A percentile compares a stretch with the other conserved stretches of the same genome.
Evolutionary conservation across 2,329 filamentous ascomycete genomes (phyloP).

Genomic region (Dothideomycetes sp.): DNA sequence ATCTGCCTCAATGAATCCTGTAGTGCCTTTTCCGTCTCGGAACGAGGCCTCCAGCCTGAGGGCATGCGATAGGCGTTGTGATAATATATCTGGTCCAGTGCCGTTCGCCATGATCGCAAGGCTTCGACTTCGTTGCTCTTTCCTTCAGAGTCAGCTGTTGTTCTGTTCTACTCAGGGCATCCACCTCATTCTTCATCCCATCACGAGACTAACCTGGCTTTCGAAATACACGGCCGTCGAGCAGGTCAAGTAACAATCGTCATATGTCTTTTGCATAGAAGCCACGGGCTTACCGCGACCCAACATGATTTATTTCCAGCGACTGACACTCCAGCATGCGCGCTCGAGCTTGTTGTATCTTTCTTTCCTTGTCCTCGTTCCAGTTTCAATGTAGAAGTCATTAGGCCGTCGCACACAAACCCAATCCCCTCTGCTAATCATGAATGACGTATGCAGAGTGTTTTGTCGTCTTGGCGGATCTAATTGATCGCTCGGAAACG

Average conservation of each 20-base stretch:
- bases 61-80: constrained; percentile 70
- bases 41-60: constrained; percentile 58
- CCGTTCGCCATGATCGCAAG: constrained; percentile 78
- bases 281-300: constrained; percentile 55
- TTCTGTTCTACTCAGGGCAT: neutral
- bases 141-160: neutral
- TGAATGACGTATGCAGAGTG: no score
- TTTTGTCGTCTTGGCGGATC: no score
- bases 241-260: constrained; percentile 89
- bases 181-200: no score
- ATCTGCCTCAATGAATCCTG: constrained; percentile 72
- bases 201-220: constrained; percentile 55
- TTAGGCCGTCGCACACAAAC: no score
- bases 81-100: constrained; percentile 80
- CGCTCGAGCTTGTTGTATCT: no score
- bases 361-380: no score
- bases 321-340: no score
- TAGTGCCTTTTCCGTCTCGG: constrained; percentile 75
- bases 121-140: constrained; percentile 89
- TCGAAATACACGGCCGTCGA: constrained; percentile 97
- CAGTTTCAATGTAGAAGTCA: no score
- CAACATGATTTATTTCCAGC: constrained; percentile 25
- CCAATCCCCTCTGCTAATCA: no score
- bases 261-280: constrained; percentile 91
- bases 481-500: no score